These are phyloP conservation scores for Ceratocystis alfenasii DNA, from an alignment of 2,329 filamentous ascomycete species.

Conservation along the genomic window DNA sequence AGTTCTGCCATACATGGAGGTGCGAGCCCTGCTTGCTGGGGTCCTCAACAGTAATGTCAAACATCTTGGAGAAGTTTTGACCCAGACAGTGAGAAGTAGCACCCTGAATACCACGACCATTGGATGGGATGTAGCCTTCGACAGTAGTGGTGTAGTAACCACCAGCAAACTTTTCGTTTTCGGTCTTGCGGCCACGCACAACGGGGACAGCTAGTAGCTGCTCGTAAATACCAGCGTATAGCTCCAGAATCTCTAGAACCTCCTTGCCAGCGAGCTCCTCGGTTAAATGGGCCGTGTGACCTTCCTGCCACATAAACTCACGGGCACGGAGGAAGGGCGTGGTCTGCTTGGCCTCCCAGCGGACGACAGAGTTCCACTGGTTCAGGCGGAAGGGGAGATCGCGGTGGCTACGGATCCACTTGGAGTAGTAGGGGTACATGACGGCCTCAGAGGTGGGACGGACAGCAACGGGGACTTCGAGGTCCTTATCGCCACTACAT, in stretches of 20 bases:
- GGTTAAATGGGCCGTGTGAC: conserved; percentile 79
- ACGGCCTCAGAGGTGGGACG: conserved; percentile 61
- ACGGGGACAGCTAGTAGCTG: conserved; percentile 89
- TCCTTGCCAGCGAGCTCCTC: conserved; percentile 71
- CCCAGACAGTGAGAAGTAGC: conserved; percentile 89
- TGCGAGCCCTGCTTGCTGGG: conserved; percentile 68
- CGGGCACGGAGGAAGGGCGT: conserved; percentile 79
- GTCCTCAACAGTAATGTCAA: conserved; percentile 93
- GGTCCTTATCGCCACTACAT: conserved; percentile 70
- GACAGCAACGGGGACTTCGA: conserved; percentile 66
- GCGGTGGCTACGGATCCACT: conserved; percentile 93
- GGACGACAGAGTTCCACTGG: conserved; percentile 88
- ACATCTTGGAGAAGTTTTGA: conserved; percentile 99
- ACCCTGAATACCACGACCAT: conserved; percentile 91
- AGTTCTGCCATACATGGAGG: conserved; percentile 94
- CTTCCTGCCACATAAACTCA: conserved; percentile 98
- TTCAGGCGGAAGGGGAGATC: conserved; percentile 90
- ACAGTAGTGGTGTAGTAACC: conserved; percentile 94
- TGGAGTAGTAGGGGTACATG: conserved; percentile 93
- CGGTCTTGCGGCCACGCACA: conserved; percentile 85
- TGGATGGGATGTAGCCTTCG: conserved; percentile 91
- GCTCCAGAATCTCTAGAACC: conserved; percentile 83
- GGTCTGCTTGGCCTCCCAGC: conserved; percentile 94
- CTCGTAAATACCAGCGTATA: conserved; percentile 86
- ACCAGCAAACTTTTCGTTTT: conserved; percentile 96